These are phyloP conservation scores for Monosporozyma yasuniensis DNA, from an alignment of 805 yeast species.

Conservation along the genomic window DNA sequence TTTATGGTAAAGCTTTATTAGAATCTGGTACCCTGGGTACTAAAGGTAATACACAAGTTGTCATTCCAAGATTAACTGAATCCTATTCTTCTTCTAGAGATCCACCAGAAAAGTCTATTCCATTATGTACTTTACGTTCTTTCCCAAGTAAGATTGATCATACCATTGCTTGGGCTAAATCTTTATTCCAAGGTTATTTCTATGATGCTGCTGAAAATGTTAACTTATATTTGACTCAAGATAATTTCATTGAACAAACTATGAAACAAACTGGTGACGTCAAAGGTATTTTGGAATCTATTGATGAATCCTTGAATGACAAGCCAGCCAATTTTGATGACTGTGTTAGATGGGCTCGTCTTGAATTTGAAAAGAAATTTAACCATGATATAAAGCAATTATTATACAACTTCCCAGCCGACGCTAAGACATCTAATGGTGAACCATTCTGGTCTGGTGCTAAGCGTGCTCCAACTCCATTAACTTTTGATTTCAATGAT, in stretches of 20 bases:
- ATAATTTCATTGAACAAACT: slow-evolving; percentile 84
- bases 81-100: slow-evolving; percentile 94
- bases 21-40: slow-evolving; percentile 98
- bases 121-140: slow-evolving; percentile 91
- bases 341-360: slow-evolving; percentile 91
- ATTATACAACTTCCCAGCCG: slow-evolving; percentile 88
- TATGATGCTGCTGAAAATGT: slow-evolving; percentile 89
- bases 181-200: slow-evolving; percentile 85
- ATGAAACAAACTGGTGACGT: slow-evolving; percentile 89
- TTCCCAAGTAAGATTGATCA: slow-evolving; percentile 98
- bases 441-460: slow-evolving; percentile 98
- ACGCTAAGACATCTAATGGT: slow-evolving; percentile 83
- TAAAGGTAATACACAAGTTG: slow-evolving; percentile 95
- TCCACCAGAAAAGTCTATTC: slow-evolving; percentile 97
- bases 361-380: slow-evolving; percentile 78
- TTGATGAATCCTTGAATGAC: slow-evolving; percentile 60
- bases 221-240: slow-evolving; percentile 81
- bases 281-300: slow-evolving; percentile 75
- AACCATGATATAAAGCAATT: slow-evolving; percentile 82
- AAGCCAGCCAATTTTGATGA: slow-evolving; percentile 89
- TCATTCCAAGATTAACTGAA: slow-evolving; percentile 88
- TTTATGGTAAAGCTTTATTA: slow-evolving; percentile 78
- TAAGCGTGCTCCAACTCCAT: slow-evolving; percentile 89
- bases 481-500: slow-evolving; percentile 65
- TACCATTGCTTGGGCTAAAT: slow-evolving; percentile 98